Evolutionary conservation across 2,329 filamentous ascomycete species (phyloP).

Genomic region (Venturia asperata): DNA sequence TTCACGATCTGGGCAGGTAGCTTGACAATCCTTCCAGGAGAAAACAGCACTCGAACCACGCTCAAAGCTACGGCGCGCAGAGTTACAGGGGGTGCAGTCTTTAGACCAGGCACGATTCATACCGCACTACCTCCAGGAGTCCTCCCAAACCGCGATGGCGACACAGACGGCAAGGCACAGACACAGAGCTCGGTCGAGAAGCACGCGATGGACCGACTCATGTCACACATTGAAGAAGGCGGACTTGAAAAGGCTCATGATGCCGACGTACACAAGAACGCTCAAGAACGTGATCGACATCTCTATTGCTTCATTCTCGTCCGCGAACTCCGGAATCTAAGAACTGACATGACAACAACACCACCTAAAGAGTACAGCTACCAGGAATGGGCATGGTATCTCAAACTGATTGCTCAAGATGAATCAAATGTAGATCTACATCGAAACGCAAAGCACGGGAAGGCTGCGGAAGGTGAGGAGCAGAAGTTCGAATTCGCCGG

Average conservation of each 20-base stretch:
- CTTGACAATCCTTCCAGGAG: conserved; percentile 47
- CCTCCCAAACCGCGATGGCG: not conserved
- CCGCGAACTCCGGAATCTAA: conserved; percentile 38
- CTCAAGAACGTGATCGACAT: conserved; percentile 41
- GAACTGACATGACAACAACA: conserved; percentile 35
- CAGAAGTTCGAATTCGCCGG: conserved; percentile 13
- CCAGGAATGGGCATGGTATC: conserved; percentile 35
- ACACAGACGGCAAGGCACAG: conserved; percentile 14
- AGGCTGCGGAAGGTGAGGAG: not conserved
- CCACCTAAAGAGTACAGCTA: conserved; percentile 37
- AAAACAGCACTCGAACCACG: conserved; percentile 35
- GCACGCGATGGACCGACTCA: conserved; percentile 29
- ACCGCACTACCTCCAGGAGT: conserved; percentile 3
- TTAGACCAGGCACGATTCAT: not conserved
- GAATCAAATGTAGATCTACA: conserved; percentile 36
- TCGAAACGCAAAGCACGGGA: conserved; percentile 22
- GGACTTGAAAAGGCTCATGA: conserved; percentile 37
- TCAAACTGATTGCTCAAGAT: conserved; percentile 33
- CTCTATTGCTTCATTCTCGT: conserved; percentile 46
- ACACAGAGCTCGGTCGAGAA: conserved; percentile 19
- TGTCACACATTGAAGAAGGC: conserved; percentile 36
- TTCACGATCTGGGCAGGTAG: conserved; percentile 50
- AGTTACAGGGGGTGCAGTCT: conserved; percentile 3
- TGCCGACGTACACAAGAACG: conserved; percentile 37
- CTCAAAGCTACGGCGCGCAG: conserved; percentile 28